Evolutionary conservation across 73 alveolate species (phyloP).

Genomic region (Breviolum minutum): DNA sequence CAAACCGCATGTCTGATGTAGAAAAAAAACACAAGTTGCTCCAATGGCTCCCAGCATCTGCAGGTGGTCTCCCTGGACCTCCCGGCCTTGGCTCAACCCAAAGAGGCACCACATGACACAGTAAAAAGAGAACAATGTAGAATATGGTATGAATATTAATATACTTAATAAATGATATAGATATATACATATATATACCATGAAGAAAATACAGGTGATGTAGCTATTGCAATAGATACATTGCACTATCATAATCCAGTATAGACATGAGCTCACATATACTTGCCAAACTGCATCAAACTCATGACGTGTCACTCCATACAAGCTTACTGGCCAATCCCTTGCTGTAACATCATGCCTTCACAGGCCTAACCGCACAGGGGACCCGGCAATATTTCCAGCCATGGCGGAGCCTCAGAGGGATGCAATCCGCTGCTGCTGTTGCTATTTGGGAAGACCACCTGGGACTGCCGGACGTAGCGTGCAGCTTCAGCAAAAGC

Average conservation of each 20-base stretch:
- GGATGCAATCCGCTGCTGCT: not conserved
- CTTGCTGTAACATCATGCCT: not conserved
- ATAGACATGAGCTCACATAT: not conserved
- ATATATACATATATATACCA: not conserved
- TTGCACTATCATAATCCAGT: not conserved
- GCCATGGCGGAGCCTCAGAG: constrained; percentile 86
- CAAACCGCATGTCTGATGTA: no score
- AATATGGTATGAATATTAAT: not conserved
- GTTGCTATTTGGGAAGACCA: not conserved
- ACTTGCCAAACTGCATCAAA: not conserved
- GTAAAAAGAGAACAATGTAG: not conserved
- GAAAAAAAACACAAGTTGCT: not conserved
- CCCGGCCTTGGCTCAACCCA: constrained; percentile 40
- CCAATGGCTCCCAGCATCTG: constrained; percentile 8
- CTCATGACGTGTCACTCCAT: no score
- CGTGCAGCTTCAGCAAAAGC: constrained; percentile 92
- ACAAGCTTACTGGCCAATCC: no score
- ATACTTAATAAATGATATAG: no score
- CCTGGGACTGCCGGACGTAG: constrained; percentile 12
- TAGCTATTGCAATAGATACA: not conserved
- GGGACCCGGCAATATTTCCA: constrained; percentile 52
- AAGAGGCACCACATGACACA: not conserved
- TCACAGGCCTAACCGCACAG: not conserved
- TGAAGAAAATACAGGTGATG: not conserved
- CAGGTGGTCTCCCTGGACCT: constrained; percentile 85